Percentiles rank a stretch among this genome's conserved stretches.
Evolutionary conservation across 164 flowering plant genomes (phyloP).

Genomic region (Cinnamomum micranthum): DNA sequence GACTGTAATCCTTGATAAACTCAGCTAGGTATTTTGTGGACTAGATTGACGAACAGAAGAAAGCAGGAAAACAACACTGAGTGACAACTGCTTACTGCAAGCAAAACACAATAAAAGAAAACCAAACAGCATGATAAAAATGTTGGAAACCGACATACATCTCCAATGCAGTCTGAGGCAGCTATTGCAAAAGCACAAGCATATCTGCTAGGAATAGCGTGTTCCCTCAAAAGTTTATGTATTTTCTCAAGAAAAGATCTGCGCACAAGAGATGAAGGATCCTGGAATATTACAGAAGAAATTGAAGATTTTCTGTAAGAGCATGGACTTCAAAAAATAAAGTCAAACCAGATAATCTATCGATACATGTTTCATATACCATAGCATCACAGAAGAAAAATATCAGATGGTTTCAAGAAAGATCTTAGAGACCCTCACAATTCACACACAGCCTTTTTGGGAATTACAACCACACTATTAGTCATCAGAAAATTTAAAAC

Average conservation of each 20-base stretch:
- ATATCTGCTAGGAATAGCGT: conserved; percentile 59
- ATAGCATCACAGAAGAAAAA: neutral
- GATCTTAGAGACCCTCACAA: neutral
- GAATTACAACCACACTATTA: too few species aligned
- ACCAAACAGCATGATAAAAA: conserved; percentile 7
- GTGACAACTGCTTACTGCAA: neutral
- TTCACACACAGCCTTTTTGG: too few species aligned
- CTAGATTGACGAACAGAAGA: conserved; percentile 25
- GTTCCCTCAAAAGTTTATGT: conserved; percentile 59
- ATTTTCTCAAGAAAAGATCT: conserved; percentile 53
- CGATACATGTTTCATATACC: neutral
- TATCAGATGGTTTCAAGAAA: neutral
- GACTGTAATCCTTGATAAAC: conserved; percentile 51
- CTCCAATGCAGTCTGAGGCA: conserved; percentile 44
- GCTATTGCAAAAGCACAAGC: conserved; percentile 84
- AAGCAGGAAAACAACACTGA: neutral
- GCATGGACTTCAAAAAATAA: neutral
- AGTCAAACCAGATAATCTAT: neutral
- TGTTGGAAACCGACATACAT: conserved; percentile 26
- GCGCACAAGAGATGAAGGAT: conserved; percentile 45
- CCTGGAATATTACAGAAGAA: conserved; percentile 35
- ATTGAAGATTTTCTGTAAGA: neutral
- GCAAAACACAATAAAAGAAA: neutral
- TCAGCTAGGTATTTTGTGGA: conserved; percentile 62
- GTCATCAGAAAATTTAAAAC: neutral